Evolutionary conservation across 2,329 filamentous ascomycete genomes (phyloP).

Genomic region (Westerdykella ornata): DNA sequence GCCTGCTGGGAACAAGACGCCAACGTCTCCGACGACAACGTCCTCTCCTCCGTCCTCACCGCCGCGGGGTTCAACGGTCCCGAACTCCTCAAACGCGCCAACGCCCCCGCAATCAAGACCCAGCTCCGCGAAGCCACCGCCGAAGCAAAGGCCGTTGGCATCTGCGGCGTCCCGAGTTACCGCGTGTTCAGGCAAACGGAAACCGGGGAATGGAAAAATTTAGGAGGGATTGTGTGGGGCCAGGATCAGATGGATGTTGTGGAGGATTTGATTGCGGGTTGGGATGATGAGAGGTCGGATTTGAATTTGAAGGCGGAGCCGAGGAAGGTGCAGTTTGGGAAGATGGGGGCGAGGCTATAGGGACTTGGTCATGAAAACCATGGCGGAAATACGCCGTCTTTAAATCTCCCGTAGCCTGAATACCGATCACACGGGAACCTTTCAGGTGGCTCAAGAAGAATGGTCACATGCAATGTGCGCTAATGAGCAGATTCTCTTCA

Average conservation of each 20-base stretch:
- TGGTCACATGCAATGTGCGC: no score
- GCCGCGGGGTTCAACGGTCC: constrained; percentile 23
- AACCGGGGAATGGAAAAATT: constrained; percentile 11
- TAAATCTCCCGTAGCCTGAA: no score
- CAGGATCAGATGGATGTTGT: constrained; percentile 31
- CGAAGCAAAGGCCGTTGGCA: constrained; percentile 24
- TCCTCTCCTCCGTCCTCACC: constrained; percentile 20
- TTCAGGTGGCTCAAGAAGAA: no score
- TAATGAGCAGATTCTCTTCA: no score
- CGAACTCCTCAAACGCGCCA: constrained; percentile 21
- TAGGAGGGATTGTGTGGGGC: constrained; percentile 28
- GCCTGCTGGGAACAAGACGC: constrained; percentile 31
- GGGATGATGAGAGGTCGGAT: constrained; percentile 11
- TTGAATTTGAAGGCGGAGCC: constrained; percentile 4
- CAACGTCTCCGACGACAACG: constrained; percentile 22
- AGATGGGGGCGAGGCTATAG: background rate
- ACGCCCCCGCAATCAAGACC: constrained; percentile 17
- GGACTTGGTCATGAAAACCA: background rate
- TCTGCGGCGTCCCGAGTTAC: constrained; percentile 33
- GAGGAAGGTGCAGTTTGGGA: constrained; percentile 5
- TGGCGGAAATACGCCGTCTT: no score
- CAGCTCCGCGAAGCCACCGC: constrained; percentile 25
- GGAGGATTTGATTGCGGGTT: constrained; percentile 31
- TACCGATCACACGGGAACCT: no score
- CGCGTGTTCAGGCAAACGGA: constrained; percentile 16